Conservation (phyloP, 495 filamentous ascomycete species). For the Penicillium canescens region DNA sequence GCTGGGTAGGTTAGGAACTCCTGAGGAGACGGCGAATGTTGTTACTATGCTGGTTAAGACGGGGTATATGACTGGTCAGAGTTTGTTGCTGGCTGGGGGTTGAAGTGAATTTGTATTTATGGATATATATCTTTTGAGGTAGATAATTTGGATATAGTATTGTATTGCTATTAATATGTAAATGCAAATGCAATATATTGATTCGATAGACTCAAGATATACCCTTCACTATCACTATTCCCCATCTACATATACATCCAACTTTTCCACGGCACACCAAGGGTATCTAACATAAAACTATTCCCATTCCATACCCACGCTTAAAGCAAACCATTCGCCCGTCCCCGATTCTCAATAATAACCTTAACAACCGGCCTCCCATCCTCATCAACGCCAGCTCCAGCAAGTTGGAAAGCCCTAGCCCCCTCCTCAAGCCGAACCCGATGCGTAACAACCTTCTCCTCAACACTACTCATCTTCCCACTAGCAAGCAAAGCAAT, state of each 20-base stretch:
- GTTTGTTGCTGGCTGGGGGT: constrained; percentile 58
- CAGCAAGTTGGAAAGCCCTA: constrained; percentile 79
- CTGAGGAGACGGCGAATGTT: constrained; percentile 66
- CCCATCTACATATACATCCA: not conserved
- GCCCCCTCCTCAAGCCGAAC: constrained; percentile 65
- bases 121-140: not conserved
- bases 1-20: constrained; percentile 61
- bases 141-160: too few relatives aligned
- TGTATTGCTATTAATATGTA: not conserved
- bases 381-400: constrained; percentile 71
- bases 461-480: constrained; percentile 52
- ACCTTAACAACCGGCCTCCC: constrained; percentile 85
- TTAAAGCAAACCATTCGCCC: constrained; percentile 8
- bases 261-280: constrained; percentile 11
- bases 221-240: not conserved
- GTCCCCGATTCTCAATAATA: constrained; percentile 57
- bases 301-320: constrained; percentile 6
- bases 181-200: not conserved
- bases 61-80: constrained; percentile 69
- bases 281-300: constrained; percentile 23
- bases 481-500: constrained; percentile 69
- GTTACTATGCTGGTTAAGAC: constrained; percentile 68
- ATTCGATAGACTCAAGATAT: not conserved
- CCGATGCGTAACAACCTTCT: constrained; percentile 74
- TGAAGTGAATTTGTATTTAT: constrained; percentile 35